phyloP scores from a whole-genome alignment of 1,284 basidiomycete species.

The Sanghuangporus sanghuang region DNA sequence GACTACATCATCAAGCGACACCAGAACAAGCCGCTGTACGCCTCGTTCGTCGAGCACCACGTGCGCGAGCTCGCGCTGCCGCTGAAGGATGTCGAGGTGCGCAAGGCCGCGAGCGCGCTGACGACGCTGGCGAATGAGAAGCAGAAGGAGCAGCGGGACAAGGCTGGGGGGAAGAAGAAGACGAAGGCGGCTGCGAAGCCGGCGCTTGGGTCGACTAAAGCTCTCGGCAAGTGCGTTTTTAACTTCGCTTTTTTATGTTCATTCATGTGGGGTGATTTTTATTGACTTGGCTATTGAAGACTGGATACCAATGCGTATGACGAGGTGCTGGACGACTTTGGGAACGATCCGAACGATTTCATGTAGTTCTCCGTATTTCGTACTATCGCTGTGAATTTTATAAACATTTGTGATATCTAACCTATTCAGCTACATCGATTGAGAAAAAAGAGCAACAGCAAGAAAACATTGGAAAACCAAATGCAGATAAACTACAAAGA shows the following conservation, averaged over 20 bases:
- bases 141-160: slow-evolving; percentile 83
- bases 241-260: slow-evolving; percentile 2
- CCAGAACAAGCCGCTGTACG: slow-evolving; percentile 75
- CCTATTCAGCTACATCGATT: background rate
- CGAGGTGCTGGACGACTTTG: slow-evolving; percentile 83
- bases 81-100: slow-evolving; percentile 82
- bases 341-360: slow-evolving; percentile 63
- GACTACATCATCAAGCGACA: slow-evolving; percentile 72
- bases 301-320: slow-evolving; percentile 78
- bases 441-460: background rate
- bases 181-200: slow-evolving; percentile 69
- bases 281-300: slow-evolving; percentile 32
- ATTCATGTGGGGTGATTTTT: background rate
- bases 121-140: slow-evolving; percentile 91
- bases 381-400: background rate
- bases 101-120: slow-evolving; percentile 78
- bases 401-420: background rate
- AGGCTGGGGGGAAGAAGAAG: slow-evolving; percentile 87
- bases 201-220: slow-evolving; percentile 66
- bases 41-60: slow-evolving; percentile 78
- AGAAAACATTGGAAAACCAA: background rate
- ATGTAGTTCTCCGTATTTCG: slow-evolving; percentile 42
- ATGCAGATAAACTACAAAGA: background rate
- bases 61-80: slow-evolving; percentile 67
- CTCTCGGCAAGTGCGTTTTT: slow-evolving; percentile 48